Base-by-base conservation (phyloP, 768 basidiomycete species). In the Cubamyces sp. region DNA sequence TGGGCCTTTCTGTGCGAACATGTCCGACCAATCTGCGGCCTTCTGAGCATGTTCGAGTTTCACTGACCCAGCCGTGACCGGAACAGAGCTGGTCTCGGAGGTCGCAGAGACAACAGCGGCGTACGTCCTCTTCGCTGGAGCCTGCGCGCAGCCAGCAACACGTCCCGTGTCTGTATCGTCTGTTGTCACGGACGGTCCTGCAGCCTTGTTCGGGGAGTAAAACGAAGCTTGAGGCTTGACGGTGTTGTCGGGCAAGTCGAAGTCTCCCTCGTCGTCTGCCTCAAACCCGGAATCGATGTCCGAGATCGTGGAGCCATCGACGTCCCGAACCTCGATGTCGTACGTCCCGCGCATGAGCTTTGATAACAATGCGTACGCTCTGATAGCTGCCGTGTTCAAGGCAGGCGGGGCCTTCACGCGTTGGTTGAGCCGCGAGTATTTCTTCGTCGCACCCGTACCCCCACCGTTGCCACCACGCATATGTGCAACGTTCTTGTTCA, bases 391-490 rank as follows among this genome's bases (percentile, higher is more conserved):
- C 25, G 52, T 30, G 50, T 60, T 45, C 40, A 64, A 54, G 21
- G 62, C 49, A 28, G 63, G 54, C 0, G 54, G 63, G 2, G 43
- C 40, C 49, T 25, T 39, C 7, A 64, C 63, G 42, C 63, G 63
- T 45, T 48, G 54, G 45, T 59, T 56, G 8, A 64, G 54, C 25
- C 63, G 58, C 14, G 58, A 56, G n/a, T 34, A 16, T 45, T n/a
- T 42, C 15, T 3, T 19, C 3, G 21, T 11, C 5, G 40, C 34
- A 9, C 11, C 11, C 34, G 34, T 1, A 6, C 34, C 34, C 9
- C 5, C 34, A 11, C 11, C 11, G 5, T 34, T 1, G 5, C 6
- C 4, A 34, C 11, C 28, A 8, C 28, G 34, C 34, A 34, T 34
- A 9, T 9, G 34, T 11, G 9, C 34, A 34, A 9, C 34, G 34